A percentile compares a stretch with the other conserved stretches of the same genome.
Conservation (phyloP, 2,329 filamentous ascomycete genomes). For the Ciborinia camelliae region DNA sequence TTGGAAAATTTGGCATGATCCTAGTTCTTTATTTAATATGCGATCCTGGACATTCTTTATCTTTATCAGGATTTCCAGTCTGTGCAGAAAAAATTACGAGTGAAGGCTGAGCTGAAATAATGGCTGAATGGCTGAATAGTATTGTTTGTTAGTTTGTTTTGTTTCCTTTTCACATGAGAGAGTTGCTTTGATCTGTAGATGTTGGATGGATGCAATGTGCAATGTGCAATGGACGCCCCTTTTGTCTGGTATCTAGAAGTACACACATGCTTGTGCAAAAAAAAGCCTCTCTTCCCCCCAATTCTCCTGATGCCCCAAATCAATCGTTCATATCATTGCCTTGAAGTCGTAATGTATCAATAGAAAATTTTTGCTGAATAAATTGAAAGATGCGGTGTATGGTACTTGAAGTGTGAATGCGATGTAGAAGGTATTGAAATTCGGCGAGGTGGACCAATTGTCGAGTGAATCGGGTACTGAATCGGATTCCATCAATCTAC, state of each 20-base stretch:
- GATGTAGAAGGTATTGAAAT: constrained; percentile 21
- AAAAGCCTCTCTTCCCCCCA: constrained; percentile 12
- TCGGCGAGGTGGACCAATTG: constrained; percentile 22
- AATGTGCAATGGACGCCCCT: constrained; percentile 20
- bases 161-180: background rate
- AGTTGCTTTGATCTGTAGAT: background rate
- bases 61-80: constrained; percentile 14
- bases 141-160: background rate
- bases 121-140: background rate
- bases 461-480: constrained; percentile 21
- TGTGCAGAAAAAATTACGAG: constrained; percentile 10
- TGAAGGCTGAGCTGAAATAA: no score
- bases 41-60: constrained; percentile 7
- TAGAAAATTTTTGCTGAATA: constrained; percentile 15
- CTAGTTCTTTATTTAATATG: constrained; percentile 8
- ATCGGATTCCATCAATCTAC: constrained; percentile 22
- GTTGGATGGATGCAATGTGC: constrained; percentile 2
- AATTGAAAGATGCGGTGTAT: constrained; percentile 20
- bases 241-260: constrained; percentile 27
- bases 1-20: constrained; percentile 1
- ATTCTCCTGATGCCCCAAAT: constrained; percentile 13
- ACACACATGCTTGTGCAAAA: constrained; percentile 20
- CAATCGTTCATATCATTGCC: constrained; percentile 31
- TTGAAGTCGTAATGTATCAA: constrained; percentile 27
- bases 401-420: constrained; percentile 2